Percentiles rank a stretch among this genome's conserved stretches.
Evolutionary conservation across 352 stramenopile species (phyloP).

Genomic region (Thraustochytrium striatum): DNA sequence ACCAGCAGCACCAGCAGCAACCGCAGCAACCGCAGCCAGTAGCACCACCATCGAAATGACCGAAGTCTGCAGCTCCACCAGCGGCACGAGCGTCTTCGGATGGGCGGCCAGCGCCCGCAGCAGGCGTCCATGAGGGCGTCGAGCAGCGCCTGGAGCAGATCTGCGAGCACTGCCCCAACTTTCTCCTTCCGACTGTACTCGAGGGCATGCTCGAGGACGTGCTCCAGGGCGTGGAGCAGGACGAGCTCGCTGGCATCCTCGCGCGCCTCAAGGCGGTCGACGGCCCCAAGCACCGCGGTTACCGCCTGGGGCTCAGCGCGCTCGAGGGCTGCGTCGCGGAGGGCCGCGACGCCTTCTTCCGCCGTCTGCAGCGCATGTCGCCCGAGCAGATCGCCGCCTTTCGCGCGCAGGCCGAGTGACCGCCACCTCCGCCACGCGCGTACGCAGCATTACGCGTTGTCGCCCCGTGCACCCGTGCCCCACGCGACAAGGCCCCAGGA

Average conservation of each 20-base stretch:
- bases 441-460: too few relatives aligned
- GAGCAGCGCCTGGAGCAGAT: neutral
- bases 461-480: too few relatives aligned
- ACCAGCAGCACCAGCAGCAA: too few relatives aligned
- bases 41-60: too few relatives aligned
- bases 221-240: constrained; percentile 15
- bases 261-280: neutral
- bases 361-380: neutral
- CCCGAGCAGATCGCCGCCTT: neutral
- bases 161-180: neutral
- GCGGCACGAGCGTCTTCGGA: too few relatives aligned
- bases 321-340: neutral
- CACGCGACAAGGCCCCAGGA: too few relatives aligned
- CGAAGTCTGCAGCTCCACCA: too few relatives aligned
- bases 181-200: neutral
- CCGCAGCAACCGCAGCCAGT: too few relatives aligned
- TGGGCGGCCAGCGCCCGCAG: too few relatives aligned
- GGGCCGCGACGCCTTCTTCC: neutral
- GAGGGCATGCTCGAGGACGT: constrained; percentile 14
- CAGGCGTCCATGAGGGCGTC: too few relatives aligned
- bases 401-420: too few relatives aligned
- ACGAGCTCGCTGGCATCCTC: neutral
- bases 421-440: too few relatives aligned
- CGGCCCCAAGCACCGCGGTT: neutral
- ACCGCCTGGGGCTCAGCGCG: neutral